Evolutionary conservation across 2,329 filamentous ascomycete species (phyloP), one percentile per base, ranked within the genome.

Genomic region (Coniochaeta ligniaria): DNA sequence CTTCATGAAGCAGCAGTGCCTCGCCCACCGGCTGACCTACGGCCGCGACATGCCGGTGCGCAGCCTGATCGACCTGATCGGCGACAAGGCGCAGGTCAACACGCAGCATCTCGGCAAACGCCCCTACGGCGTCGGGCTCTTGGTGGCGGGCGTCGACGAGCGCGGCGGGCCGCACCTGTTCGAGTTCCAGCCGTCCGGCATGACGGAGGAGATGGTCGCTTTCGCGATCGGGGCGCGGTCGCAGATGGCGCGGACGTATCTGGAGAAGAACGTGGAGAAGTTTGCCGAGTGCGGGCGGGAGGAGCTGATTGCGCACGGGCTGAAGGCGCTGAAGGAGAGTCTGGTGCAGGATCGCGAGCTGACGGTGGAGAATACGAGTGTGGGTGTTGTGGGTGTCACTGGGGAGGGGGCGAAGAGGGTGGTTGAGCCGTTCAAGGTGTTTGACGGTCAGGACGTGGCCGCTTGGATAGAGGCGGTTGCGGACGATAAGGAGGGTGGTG

Each of bases 1-100:
- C 86, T 99, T 97, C 83, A 98, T 99, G 94, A 98, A 97, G 83
- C 92, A 96, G 80, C 95, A 98, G 80, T 96, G 92, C 65, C 91
- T 99, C 71, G 90, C 91, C 71, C 94, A 95, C 70, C 92, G 94
- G 75, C 88, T 99, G 70, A 96, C 92, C 61, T 98, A 96, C 81
- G 94, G 91, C 78, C 93, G 95, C 67, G 87, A 93, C 67, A 95
- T 99, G 74, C 91, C 92, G 35, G 82, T 98, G 73, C 89, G 92
- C 71, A 89, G 90, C 64, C 91, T 98, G 69, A 93, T 96, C 67
- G 84, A 87, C 66, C 89, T 94, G 77, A 97, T 99, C 72, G 94
- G 91, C 69, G 92, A 96, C 75, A 95, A 96, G 77, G 95, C 95
- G 57, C 95, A 99, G 82, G 89, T 90, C 72, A 98, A 98, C 83